phyloP scores from a whole-genome alignment of 345 rosid genomes.

The Zanthoxylum bungeanum region DNA sequence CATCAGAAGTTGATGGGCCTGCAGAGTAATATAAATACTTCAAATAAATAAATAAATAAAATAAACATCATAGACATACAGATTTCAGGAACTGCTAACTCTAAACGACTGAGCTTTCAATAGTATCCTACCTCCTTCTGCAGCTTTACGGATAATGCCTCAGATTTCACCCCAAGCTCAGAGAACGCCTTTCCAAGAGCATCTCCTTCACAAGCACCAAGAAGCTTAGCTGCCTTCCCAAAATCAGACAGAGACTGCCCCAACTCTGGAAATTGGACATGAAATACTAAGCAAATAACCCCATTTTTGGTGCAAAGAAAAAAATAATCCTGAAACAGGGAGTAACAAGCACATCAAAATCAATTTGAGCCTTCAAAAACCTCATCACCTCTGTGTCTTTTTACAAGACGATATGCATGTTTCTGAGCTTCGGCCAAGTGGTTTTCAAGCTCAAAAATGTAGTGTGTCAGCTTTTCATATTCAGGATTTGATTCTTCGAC shows the following conservation, averaged over 20 bases:
- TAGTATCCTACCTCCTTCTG: constrained; percentile 75
- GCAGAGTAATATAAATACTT: constrained; percentile 18
- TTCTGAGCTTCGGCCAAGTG: constrained; percentile 96
- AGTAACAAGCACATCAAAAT: neutral
- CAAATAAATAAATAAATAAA: no score
- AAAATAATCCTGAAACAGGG: neutral
- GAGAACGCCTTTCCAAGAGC: constrained; percentile 80
- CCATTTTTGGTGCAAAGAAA: neutral
- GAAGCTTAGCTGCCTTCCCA: constrained; percentile 91
- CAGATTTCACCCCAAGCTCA: constrained; percentile 89
- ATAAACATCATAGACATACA: no score
- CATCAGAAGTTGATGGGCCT: constrained; percentile 93
- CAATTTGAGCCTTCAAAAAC: constrained; percentile 11
- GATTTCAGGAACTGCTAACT: no score
- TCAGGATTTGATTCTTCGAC: constrained; percentile 94
- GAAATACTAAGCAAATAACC: constrained; percentile 9
- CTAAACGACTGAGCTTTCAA: constrained; percentile 7
- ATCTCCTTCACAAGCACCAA: constrained; percentile 90
- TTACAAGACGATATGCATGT: constrained; percentile 94
- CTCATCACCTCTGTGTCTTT: constrained; percentile 83
- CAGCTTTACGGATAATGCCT: constrained; percentile 64
- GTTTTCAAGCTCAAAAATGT: constrained; percentile 91
- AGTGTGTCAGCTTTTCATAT: constrained; percentile 89
- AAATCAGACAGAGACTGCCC: constrained; percentile 89
- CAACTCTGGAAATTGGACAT: constrained; percentile 53